Percentiles rank a stretch among this genome's conserved stretches.
Conservation (phyloP, 2,329 filamentous ascomycete species). For the Fusarium chlamydosporum region DNA sequence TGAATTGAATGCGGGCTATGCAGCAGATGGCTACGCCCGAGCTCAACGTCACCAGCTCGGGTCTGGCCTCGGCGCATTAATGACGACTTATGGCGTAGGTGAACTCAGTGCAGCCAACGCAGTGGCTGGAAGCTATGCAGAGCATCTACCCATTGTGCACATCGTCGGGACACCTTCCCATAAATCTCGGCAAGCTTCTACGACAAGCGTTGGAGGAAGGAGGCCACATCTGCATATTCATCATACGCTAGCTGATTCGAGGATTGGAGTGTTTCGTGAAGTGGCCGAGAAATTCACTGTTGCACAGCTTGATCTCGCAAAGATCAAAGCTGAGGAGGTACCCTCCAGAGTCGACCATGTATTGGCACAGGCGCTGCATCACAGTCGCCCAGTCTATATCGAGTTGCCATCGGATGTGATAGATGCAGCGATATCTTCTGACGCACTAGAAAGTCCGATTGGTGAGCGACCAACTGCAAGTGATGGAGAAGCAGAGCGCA, state of each 20-base stretch:
- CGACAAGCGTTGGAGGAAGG: fast-evolving
- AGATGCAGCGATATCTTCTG: not conserved
- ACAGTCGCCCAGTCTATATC: conserved; percentile 20
- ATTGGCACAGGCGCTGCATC: not conserved
- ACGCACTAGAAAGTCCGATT: not conserved
- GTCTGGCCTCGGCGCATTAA: conserved; percentile 9
- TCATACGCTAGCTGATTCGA: conserved; percentile 14
- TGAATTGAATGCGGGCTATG: conserved; percentile 29
- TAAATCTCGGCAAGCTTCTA: not conserved
- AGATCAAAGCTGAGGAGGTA: not conserved
- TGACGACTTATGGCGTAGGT: conserved; percentile 22
- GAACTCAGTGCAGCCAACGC: conserved; percentile 31
- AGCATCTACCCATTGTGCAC: conserved; percentile 20
- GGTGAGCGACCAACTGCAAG: fast-evolving
- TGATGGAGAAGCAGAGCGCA: not conserved
- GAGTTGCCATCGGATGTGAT: conserved; percentile 16
- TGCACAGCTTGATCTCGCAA: conserved; percentile 16
- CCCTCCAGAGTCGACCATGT: conserved; percentile 3
- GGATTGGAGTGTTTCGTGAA: conserved; percentile 6
- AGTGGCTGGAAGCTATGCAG: conserved; percentile 26
- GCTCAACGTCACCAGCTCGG: not conserved
- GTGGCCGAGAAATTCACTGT: conserved; percentile 25
- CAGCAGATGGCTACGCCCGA: conserved; percentile 31
- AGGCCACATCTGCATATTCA: conserved; percentile 15
- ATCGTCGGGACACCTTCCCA: conserved; percentile 25